These are phyloP conservation scores for Cladochytrium replicatum DNA, from an alignment of 192 early-diverging fungal genomes.

Conservation along the genomic window DNA sequence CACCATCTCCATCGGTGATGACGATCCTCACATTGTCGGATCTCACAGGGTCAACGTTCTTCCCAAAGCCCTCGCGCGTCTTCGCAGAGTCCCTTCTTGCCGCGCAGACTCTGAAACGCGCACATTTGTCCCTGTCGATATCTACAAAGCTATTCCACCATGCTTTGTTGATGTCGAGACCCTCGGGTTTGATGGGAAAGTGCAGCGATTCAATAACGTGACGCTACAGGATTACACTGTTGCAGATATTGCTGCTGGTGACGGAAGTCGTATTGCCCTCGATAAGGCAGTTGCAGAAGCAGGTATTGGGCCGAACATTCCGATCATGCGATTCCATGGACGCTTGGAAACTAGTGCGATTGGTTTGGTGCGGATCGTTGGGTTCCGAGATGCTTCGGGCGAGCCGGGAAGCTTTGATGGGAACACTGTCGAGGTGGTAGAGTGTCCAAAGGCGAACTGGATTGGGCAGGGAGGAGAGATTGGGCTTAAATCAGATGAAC, in stretches of 20 bases:
- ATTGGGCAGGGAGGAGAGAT: constrained; percentile 4
- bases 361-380: too few species aligned
- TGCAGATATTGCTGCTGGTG: too few species aligned
- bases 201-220: constrained; percentile 10
- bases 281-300: too few species aligned
- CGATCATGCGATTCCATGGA: too few species aligned
- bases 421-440: constrained; percentile 3
- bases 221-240: too few species aligned
- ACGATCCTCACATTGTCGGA: constrained; percentile 26
- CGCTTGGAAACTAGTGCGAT: too few species aligned
- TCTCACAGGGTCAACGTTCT: constrained; percentile 36
- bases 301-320: too few species aligned
- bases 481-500: constrained; percentile 14
- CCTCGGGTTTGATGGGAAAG: constrained; percentile 13
- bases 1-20: too few species aligned
- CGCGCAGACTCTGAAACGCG: constrained; percentile 4
- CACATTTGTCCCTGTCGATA: constrained; percentile 21
- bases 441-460: constrained; percentile 3
- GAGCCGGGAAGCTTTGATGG: constrained; percentile 4
- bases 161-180: constrained; percentile 23
- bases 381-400: too few species aligned
- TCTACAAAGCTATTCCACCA: constrained; percentile 37
- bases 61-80: constrained; percentile 32
- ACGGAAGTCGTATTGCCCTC: too few species aligned
- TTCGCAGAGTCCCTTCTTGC: constrained; percentile 19